phyloP scores from a whole-genome alignment of 257 asterid genomes.

The Fraxinus quadrangulata region DNA sequence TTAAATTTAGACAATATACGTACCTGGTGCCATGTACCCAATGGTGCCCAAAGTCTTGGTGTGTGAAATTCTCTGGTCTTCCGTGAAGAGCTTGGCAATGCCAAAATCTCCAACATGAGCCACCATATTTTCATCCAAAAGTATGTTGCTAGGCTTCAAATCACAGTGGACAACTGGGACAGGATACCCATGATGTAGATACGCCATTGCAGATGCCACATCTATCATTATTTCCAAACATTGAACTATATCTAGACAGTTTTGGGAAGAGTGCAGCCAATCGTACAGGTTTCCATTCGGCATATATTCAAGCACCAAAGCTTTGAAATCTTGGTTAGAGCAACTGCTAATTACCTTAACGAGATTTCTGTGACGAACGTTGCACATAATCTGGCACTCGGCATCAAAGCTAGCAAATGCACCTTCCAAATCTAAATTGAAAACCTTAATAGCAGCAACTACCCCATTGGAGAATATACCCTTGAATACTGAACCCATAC shows the following conservation, averaged over 20 bases:
- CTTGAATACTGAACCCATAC: constrained; percentile 10
- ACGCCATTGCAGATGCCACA: not conserved
- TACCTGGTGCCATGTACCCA: constrained; percentile 2
- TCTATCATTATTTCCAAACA: constrained; percentile 12
- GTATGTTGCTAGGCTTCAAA: constrained; percentile 6
- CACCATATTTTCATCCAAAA: constrained; percentile 1
- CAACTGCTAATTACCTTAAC: constrained; percentile 4
- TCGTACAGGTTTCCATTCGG: constrained; percentile 4
- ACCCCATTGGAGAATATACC: not conserved
- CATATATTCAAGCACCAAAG: constrained; percentile 1
- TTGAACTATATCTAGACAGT: constrained; percentile 2
- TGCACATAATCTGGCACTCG: constrained; percentile 3
- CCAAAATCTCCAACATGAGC: not conserved
- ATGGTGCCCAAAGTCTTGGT: constrained; percentile 1
- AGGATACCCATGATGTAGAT: not conserved
- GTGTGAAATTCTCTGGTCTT: too few relatives aligned
- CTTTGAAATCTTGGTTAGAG: constrained; percentile 7
- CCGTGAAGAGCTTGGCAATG: not conserved
- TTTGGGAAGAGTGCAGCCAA: not conserved
- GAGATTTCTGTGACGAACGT: constrained; percentile 11
- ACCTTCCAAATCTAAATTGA: not conserved
- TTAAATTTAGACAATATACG: too few relatives aligned
- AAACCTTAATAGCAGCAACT: constrained; percentile 10
- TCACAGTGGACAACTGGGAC: not conserved
- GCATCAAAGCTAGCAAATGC: constrained; percentile 6